Evolutionary conservation across 2,329 filamentous ascomycete species (phyloP).

Genomic region (Samsoniella hepiali): DNA sequence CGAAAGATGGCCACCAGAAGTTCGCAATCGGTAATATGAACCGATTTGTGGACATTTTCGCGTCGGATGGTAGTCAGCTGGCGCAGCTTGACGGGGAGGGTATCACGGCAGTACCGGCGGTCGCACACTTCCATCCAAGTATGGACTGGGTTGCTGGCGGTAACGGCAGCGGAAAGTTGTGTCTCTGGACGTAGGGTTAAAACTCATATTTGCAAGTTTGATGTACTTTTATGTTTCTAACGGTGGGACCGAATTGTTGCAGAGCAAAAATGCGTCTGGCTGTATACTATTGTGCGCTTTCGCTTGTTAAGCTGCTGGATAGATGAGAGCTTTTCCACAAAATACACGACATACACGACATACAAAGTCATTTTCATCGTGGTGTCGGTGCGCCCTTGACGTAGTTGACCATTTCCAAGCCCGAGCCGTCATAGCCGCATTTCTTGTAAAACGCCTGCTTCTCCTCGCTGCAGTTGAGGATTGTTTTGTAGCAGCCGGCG

Average conservation of each 20-base stretch:
- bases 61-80: conserved; percentile 76
- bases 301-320: background rate
- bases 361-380: background rate
- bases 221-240: conserved; percentile 12
- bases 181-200: conserved; percentile 70
- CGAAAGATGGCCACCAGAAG: conserved; percentile 75
- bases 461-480: conserved; percentile 70
- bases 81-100: conserved; percentile 84
- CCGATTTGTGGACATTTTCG: conserved; percentile 89
- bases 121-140: conserved; percentile 83
- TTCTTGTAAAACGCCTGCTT: conserved; percentile 73
- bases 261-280: background rate
- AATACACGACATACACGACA: background rate
- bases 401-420: conserved; percentile 19
- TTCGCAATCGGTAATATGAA: conserved; percentile 98
- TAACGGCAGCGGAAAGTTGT: conserved; percentile 87
- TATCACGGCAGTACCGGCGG: conserved; percentile 91
- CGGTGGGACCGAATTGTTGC: background rate
- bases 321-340: background rate
- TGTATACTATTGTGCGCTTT: background rate
- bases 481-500: conserved; percentile 77
- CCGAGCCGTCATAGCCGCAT: conserved; percentile 25
- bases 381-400: conserved; percentile 10
- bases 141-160: conserved; percentile 90
- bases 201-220: background rate